phyloP scores from a whole-genome alignment of 345 rosid species.

The Litchi chinensis region DNA sequence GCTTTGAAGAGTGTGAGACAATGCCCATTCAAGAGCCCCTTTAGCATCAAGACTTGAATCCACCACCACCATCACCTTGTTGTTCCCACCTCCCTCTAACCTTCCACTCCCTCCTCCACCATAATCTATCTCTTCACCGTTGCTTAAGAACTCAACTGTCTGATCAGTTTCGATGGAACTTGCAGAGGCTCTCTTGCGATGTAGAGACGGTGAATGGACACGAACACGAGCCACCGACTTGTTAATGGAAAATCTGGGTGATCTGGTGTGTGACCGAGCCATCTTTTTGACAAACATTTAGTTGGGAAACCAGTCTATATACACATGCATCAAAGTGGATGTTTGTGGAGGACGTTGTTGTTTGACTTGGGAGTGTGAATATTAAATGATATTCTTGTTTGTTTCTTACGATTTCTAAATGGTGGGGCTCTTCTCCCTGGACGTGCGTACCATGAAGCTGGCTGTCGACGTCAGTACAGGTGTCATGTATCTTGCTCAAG shows the following conservation, averaged over 20 bases:
- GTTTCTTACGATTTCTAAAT: constrained; percentile 20
- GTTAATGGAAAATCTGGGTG: constrained; percentile 48
- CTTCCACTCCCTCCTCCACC: constrained; percentile 11
- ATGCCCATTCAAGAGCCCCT: constrained; percentile 89
- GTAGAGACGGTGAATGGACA: constrained; percentile 49
- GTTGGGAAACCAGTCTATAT: constrained; percentile 9
- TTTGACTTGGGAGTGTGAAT: constrained; percentile 2
- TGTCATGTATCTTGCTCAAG: neutral
- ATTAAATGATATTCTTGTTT: constrained; percentile 22
- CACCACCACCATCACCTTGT: constrained; percentile 86
- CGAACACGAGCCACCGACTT: constrained; percentile 37
- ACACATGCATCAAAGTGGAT: neutral
- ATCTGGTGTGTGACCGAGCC: constrained; percentile 30
- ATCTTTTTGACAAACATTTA: neutral
- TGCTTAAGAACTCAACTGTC: constrained; percentile 47
- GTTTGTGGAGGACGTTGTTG: neutral
- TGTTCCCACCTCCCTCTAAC: constrained; percentile 40
- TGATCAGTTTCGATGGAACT: constrained; percentile 45
- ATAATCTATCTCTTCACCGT: constrained; percentile 14
- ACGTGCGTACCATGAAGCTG: constrained; percentile 39
- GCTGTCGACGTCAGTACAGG: neutral
- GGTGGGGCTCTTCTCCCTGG: constrained; percentile 29
- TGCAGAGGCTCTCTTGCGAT: constrained; percentile 33
- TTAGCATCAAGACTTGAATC: constrained; percentile 68
- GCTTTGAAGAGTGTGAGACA: constrained; percentile 64